Evolutionary conservation across 2,329 filamentous ascomycete genomes (phyloP).

Genomic region (Pyrenochaeta sp.): DNA sequence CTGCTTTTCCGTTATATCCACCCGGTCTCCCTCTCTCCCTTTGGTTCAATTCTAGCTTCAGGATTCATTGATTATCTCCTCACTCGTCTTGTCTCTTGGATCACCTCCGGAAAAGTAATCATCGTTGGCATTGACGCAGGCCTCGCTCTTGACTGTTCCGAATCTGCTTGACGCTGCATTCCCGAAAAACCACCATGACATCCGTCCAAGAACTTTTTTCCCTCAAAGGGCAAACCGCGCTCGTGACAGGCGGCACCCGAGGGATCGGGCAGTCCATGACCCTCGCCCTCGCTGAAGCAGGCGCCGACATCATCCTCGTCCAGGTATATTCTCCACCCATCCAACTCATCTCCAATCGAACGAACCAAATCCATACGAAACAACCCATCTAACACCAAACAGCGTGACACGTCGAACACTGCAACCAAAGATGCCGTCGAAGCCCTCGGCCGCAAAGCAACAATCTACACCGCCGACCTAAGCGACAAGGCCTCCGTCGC

Average conservation of each 20-base stretch:
- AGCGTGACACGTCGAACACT: constrained; percentile 64
- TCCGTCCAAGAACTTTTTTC: constrained; percentile 55
- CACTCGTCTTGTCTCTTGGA: too few species aligned
- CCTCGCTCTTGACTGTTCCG: constrained; percentile 6
- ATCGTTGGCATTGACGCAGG: constrained; percentile 8
- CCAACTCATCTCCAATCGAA: not conserved
- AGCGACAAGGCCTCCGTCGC: constrained; percentile 66
- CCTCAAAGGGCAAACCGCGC: constrained; percentile 57
- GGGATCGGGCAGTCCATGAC: constrained; percentile 61
- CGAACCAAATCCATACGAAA: too few species aligned
- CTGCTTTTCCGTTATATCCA: too few species aligned
- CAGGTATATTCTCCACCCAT: constrained; percentile 46
- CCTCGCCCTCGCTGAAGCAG: constrained; percentile 58
- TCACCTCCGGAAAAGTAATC: too few species aligned
- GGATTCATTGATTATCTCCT: too few species aligned
- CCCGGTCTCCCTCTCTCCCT: too few species aligned
- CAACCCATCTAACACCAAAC: constrained; percentile 10
- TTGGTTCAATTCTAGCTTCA: too few species aligned
- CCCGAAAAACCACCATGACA: constrained; percentile 27
- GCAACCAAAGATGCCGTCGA: constrained; percentile 69
- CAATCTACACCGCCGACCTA: constrained; percentile 75
- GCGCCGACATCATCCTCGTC: constrained; percentile 59
- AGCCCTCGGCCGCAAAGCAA: constrained; percentile 69
- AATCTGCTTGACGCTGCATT: constrained; percentile 1
- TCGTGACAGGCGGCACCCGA: constrained; percentile 59